These are phyloP conservation scores for Suillus decipiens DNA, from an alignment of 768 basidiomycete species.

Conservation along the genomic window DNA sequence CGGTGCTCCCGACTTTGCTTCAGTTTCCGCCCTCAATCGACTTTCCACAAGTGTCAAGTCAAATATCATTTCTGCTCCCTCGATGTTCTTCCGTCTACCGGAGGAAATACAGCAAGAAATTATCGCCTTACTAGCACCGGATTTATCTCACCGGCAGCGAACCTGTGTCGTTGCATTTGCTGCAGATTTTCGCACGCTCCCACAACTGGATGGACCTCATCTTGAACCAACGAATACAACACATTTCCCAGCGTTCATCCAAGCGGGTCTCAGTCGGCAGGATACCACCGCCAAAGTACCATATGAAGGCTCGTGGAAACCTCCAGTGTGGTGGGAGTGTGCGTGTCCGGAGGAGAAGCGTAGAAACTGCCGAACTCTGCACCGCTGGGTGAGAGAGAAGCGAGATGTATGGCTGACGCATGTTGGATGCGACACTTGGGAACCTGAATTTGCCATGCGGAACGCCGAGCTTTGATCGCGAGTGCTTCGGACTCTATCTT, in stretches of 20 bases:
- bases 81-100: slow-evolving; percentile 48
- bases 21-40: slow-evolving; percentile 12
- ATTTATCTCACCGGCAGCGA: slow-evolving; percentile 55
- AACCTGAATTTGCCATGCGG: slow-evolving; percentile 22
- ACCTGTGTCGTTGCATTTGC: slow-evolving; percentile 56
- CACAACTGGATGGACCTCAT: slow-evolving; percentile 29
- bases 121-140: slow-evolving; percentile 58
- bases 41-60: slow-evolving; percentile 13
- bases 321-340: slow-evolving; percentile 36
- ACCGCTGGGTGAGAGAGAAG: slow-evolving; percentile 41
- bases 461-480: neutral
- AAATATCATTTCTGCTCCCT: slow-evolving; percentile 6
- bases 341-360: slow-evolving; percentile 27
- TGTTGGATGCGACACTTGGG: slow-evolving; percentile 49
- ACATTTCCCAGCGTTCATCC: slow-evolving; percentile 11
- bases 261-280: slow-evolving; percentile 13
- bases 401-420: slow-evolving; percentile 47
- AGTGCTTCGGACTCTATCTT: neutral
- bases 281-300: slow-evolving; percentile 14
- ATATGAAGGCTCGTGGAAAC: slow-evolving; percentile 37
- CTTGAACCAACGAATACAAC: slow-evolving; percentile 11
- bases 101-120: slow-evolving; percentile 58
- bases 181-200: slow-evolving; percentile 47
- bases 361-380: slow-evolving; percentile 28
- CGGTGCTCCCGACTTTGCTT: slow-evolving; percentile 4